These are phyloP conservation scores for Macrophomina pseudophaseolina DNA, from an alignment of 2,329 filamentous ascomycete species.

Conservation along the genomic window DNA sequence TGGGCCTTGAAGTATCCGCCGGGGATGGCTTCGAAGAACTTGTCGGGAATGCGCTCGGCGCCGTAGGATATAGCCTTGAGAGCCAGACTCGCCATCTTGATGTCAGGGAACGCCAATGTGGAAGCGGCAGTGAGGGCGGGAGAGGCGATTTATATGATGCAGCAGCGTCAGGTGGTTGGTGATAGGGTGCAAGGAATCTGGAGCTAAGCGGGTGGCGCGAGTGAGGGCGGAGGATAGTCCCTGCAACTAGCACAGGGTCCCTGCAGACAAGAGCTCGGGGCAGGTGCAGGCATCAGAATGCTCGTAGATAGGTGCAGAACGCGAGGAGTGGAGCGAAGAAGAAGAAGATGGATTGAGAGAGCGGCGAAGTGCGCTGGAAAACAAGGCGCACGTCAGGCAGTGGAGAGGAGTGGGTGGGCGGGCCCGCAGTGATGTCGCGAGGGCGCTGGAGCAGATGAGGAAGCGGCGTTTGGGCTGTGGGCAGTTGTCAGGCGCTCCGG, in stretches of 20 bases:
- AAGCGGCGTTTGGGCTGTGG: background rate
- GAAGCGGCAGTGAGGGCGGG: conserved; percentile 4
- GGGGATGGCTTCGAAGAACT: conserved; percentile 44
- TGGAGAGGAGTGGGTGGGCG: background rate
- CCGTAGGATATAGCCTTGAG: conserved; percentile 46
- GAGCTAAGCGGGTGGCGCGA: conserved; percentile 2
- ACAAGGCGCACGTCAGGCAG: background rate
- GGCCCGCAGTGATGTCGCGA: conserved; percentile 11
- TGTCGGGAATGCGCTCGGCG: conserved; percentile 46
- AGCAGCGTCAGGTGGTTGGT: conserved; percentile 21
- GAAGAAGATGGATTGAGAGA: background rate
- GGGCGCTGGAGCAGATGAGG: background rate
- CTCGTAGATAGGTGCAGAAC: background rate
- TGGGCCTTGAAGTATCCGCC: conserved; percentile 44
- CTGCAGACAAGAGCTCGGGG: conserved; percentile 2
- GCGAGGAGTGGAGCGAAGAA: background rate
- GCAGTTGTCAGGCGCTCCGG: conserved; percentile 14
- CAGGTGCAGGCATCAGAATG: background rate
- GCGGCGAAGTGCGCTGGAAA: background rate
- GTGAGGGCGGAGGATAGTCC: conserved; percentile 13
- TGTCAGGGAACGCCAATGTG: conserved; percentile 16
- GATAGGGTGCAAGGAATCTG: conserved; percentile 22
- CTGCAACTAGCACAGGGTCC: conserved; percentile 14
- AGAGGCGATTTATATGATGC: conserved; percentile 24
- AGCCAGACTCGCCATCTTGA: conserved; percentile 33